Conservation (phyloP, 345 rosid genomes). For the Cochlearia excelsa region DNA sequence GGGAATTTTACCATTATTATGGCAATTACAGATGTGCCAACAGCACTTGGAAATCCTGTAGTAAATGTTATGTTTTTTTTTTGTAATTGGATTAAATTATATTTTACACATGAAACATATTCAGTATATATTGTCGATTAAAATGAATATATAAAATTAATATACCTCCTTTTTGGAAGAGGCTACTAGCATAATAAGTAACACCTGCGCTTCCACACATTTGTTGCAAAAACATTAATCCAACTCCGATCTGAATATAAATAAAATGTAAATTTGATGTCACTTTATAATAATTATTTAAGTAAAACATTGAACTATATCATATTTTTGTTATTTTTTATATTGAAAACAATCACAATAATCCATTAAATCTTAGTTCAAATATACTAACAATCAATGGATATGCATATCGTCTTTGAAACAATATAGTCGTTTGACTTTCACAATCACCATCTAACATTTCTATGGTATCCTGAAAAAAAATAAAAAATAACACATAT, state of each 20-base stretch:
- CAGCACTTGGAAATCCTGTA: conserved; percentile 39
- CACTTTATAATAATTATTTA: too few species aligned
- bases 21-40: conserved; percentile 39
- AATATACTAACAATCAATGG: conserved; percentile 31
- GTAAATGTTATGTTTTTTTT: background rate
- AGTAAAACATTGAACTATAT: too few species aligned
- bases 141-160: background rate
- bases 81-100: too few species aligned
- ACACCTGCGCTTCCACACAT: conserved; percentile 34
- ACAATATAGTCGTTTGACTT: conserved; percentile 25
- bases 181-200: conserved; percentile 37
- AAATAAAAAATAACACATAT: too few species aligned
- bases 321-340: too few species aligned
- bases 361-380: background rate
- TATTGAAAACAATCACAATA: too few species aligned
- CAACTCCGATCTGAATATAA: conserved; percentile 36
- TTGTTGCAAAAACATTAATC: conserved; percentile 42
- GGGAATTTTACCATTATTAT: conserved; percentile 17
- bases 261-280: background rate
- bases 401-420: conserved; percentile 37
- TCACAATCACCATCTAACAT: conserved; percentile 17
- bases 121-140: background rate
- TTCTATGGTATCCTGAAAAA: conserved; percentile 30
- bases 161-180: conserved; percentile 37
- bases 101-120: background rate